A percentile compares a stretch with the other conserved stretches of the same genome.
Evolutionary conservation across 148 eudicot species (phyloP).

Genomic region (Arctostaphylos glauca): DNA sequence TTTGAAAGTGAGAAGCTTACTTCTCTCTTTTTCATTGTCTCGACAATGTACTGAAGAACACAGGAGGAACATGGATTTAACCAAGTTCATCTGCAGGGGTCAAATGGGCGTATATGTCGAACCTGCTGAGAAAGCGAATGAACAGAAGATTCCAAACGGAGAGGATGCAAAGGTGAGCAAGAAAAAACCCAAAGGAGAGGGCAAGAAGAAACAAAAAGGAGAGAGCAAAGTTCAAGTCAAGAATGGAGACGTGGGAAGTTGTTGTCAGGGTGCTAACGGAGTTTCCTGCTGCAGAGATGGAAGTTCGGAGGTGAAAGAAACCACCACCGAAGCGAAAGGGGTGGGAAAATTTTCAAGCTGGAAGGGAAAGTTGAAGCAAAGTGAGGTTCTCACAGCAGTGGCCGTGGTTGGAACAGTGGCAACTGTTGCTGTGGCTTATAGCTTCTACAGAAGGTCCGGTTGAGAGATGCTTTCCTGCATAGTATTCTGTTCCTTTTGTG

Average conservation of each 20-base stretch:
- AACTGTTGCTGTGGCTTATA: slow-evolving; percentile 72
- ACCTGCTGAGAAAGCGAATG: slow-evolving; percentile 38
- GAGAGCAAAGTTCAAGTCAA: too few relatives aligned
- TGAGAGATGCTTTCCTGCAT: slow-evolving; percentile 29
- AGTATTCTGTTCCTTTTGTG: too few relatives aligned
- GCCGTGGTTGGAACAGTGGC: slow-evolving; percentile 77
- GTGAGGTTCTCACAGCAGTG: slow-evolving; percentile 56
- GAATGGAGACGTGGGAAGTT: slow-evolving; percentile 43
- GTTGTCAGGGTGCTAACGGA: slow-evolving; percentile 81
- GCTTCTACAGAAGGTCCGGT: slow-evolving; percentile 58
- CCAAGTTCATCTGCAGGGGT: slow-evolving; percentile 53
- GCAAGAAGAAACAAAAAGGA: neutral
- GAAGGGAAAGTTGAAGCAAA: slow-evolving; percentile 68
- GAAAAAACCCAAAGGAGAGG: slow-evolving; percentile 10
- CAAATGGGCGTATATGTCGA: slow-evolving; percentile 68
- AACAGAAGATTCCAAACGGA: slow-evolving; percentile 43
- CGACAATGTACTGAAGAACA: too few relatives aligned
- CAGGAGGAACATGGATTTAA: neutral
- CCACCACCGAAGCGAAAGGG: slow-evolving; percentile 29
- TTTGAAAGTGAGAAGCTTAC: too few relatives aligned
- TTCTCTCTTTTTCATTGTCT: too few relatives aligned
- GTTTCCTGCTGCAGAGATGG: too few relatives aligned
- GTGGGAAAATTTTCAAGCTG: slow-evolving; percentile 34
- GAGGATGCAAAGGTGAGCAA: slow-evolving; percentile 20
- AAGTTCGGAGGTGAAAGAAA: slow-evolving; percentile 36